phyloP scores from a whole-genome alignment of 192 early-diverging fungal genomes.

The Pilaira anomala region DNA sequence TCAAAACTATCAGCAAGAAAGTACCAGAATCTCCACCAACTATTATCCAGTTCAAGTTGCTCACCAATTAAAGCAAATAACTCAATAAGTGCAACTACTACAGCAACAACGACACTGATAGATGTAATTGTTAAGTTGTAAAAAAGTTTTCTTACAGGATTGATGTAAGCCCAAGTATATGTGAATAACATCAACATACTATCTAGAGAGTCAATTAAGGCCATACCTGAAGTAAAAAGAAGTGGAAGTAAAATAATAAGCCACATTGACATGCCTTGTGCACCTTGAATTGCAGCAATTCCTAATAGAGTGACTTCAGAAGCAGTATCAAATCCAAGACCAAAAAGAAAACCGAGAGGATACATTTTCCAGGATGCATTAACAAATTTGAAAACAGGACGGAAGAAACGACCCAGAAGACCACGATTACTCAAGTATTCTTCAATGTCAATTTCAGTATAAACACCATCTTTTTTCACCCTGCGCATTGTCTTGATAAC shows the following conservation, averaged over 20 bases:
- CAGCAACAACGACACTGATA: slow-evolving; percentile 58
- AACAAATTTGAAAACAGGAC: slow-evolving; percentile 48
- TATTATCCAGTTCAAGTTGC: slow-evolving; percentile 35
- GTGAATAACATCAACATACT: slow-evolving; percentile 63
- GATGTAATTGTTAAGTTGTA: slow-evolving; percentile 65
- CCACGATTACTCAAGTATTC: slow-evolving; percentile 35
- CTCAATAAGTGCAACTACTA: slow-evolving; percentile 54
- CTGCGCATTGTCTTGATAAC: slow-evolving; percentile 34
- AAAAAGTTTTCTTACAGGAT: slow-evolving; percentile 61
- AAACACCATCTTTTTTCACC: slow-evolving; percentile 36
- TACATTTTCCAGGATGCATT: slow-evolving; percentile 69
- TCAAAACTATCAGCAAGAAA: slow-evolving; percentile 46
- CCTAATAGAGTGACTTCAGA: slow-evolving; percentile 60
- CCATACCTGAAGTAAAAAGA: slow-evolving; percentile 66
- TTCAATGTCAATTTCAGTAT: slow-evolving; percentile 40
- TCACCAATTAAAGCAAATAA: slow-evolving; percentile 49
- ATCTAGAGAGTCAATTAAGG: slow-evolving; percentile 65
- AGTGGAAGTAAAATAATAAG: slow-evolving; percentile 59
- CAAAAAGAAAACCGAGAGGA: slow-evolving; percentile 59
- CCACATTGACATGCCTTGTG: slow-evolving; percentile 43
- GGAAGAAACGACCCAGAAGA: slow-evolving; percentile 44
- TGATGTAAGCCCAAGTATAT: slow-evolving; percentile 61
- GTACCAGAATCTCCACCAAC: slow-evolving; percentile 44
- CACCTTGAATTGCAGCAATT: slow-evolving; percentile 53
- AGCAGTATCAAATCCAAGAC: slow-evolving; percentile 73